Base-by-base conservation (phyloP, 202 grass and related monocot species). In the Setaria italica region DNA sequence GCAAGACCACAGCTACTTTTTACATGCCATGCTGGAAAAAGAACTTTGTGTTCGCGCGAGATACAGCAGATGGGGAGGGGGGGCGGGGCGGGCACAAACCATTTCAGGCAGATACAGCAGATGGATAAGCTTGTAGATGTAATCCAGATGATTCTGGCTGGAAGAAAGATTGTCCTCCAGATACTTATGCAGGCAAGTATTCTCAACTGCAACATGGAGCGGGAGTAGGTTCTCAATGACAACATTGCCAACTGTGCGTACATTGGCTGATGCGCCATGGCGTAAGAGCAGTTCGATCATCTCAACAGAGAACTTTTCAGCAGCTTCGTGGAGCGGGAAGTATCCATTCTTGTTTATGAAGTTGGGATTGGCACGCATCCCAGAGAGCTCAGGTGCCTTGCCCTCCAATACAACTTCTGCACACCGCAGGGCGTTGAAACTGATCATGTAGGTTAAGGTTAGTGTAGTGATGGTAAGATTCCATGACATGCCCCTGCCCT, bases 241-340 rank as follows among this genome's bases (percentile, higher is more conserved):
- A 12, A 29, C 7, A 41, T 42, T 11, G 6, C 70, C 58, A 49
- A 51, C 70, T 37, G 70, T 74, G 57, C 45, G 70, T 9, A 83
- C 81, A 65, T 83, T 83, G 58, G 81, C 19, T 32, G 45, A 83
- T 74, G 81, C 70, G 53, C 81, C 81, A 83, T 74, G 70, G 81
- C 58, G 19, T 25, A 83, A 74, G 46, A 83, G 81, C 70, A 83
- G 29, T 71, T 84, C 45, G n/a, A 84, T 84, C 82, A 85, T 77
- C 16, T 77, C 35, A 35, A 67, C 3, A 47, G 62, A 77, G 73
- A 46, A 85, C 62, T 21, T 56, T 77, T 77, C 73, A 58, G 82
- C 73, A 85, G 82, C 82, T 77, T 68, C 62, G 17, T 85, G 82
- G 25, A 85, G 33, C 0, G 73, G 3, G 0, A 85, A 85, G 16